A percentile compares a stretch with the other conserved stretches of the same genome.
Conservation (phyloP, 139 green algal genomes). For the Chlamydomonas schloesseri region DNA sequence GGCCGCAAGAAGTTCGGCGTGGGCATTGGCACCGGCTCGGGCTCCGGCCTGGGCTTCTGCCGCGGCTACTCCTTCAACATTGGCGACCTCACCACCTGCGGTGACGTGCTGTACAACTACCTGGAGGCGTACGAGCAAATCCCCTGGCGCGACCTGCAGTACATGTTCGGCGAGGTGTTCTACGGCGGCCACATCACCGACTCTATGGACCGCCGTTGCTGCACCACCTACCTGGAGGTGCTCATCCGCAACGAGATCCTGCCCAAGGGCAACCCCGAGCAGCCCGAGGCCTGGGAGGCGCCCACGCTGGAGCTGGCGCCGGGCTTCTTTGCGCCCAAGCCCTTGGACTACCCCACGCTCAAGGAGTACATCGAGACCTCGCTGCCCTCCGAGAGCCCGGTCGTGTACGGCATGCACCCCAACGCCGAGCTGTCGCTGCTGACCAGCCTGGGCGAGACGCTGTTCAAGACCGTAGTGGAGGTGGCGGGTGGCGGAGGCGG, state of each 20-base stretch:
- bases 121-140: constrained; percentile 81
- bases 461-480: constrained; percentile 88
- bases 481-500: constrained; percentile 76
- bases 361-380: constrained; percentile 81
- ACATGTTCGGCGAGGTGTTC: constrained; percentile 92
- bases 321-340: constrained; percentile 82
- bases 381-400: constrained; percentile 83
- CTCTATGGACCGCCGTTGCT: constrained; percentile 87
- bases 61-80: constrained; percentile 93
- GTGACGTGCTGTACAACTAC: constrained; percentile 91
- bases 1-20: constrained; percentile 93
- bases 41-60: constrained; percentile 90
- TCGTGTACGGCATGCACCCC: constrained; percentile 90
- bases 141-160: constrained; percentile 88
- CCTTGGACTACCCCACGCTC: constrained; percentile 75
- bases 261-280: constrained; percentile 60
- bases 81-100: constrained; percentile 88
- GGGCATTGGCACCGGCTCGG: constrained; percentile 84
- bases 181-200: constrained; percentile 92
- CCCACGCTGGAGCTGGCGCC: constrained; percentile 81
- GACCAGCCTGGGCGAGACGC: constrained; percentile 84
- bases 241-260: constrained; percentile 85
- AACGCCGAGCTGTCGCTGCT: constrained; percentile 89
- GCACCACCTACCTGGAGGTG: constrained; percentile 89
- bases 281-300: constrained; percentile 62